Evolutionary conservation across 495 filamentous ascomycete species (phyloP).

Genomic region (Articulospora tetracladia): DNA sequence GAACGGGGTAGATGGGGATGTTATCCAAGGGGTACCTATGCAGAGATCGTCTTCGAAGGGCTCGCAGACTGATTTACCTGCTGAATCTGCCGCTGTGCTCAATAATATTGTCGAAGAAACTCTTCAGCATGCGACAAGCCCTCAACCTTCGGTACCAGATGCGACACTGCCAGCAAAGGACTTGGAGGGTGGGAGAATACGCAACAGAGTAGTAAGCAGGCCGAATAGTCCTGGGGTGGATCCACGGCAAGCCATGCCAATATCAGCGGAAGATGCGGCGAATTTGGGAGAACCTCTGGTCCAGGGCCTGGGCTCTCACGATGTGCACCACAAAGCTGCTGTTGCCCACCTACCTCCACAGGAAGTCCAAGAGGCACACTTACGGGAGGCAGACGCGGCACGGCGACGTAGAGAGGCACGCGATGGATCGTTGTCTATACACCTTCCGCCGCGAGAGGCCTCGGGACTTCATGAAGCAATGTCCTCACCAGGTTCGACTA

Average conservation of each 20-base stretch:
- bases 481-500: slow-evolving; percentile 42
- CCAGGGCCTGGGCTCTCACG: slow-evolving; percentile 17
- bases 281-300: slow-evolving; percentile 16
- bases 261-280: slow-evolving; percentile 23
- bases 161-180: slow-evolving; percentile 51
- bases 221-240: slow-evolving; percentile 26
- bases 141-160: slow-evolving; percentile 8
- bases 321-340: slow-evolving; percentile 18
- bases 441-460: slow-evolving; percentile 16
- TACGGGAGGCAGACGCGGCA: slow-evolving; percentile 25
- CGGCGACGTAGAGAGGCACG: slow-evolving; percentile 15
- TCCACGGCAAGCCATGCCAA: slow-evolving; percentile 21
- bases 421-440: slow-evolving; percentile 3
- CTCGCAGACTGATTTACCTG: slow-evolving; percentile 22
- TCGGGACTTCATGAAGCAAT: slow-evolving; percentile 27
- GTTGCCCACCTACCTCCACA: slow-evolving; percentile 23
- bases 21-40: slow-evolving; percentile 14
- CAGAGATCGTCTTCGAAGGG: slow-evolving; percentile 22
- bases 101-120: slow-evolving; percentile 17
- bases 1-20: slow-evolving; percentile 10
- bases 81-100: slow-evolving; percentile 13
- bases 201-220: slow-evolving; percentile 18
- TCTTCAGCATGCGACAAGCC: slow-evolving; percentile 17
- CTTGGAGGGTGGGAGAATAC: slow-evolving; percentile 20
- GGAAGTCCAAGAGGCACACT: slow-evolving; percentile 20